Percentiles rank a stretch among this genome's conserved stretches.
Evolutionary conservation across 176 grass and related monocot genomes (phyloP).

Genomic region (Tillandsia leiboldiana): DNA sequence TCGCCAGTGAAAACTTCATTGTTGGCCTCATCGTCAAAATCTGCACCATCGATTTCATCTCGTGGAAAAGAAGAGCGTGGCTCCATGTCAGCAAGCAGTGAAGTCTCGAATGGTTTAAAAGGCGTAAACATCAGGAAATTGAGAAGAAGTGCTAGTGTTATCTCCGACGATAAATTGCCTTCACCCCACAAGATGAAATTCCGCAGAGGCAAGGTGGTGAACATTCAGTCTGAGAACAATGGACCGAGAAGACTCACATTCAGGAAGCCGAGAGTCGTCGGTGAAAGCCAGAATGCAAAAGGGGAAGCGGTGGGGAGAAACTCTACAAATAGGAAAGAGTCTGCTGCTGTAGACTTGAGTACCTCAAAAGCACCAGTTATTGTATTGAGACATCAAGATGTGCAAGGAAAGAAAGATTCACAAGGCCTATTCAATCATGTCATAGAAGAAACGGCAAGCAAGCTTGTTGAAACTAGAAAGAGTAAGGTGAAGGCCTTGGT

Average conservation of each 20-base stretch:
- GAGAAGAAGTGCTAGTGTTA: conserved; percentile 5
- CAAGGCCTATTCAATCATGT: conserved; percentile 48
- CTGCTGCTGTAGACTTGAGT: neutral
- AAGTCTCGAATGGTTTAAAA: conserved; percentile 24
- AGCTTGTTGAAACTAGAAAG: conserved; percentile 45
- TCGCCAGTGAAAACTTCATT: neutral
- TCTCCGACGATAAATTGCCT: neutral
- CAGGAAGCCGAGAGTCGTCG: conserved; percentile 16
- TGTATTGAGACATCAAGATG: conserved; percentile 40
- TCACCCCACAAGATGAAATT: conserved; percentile 37
- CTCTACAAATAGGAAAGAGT: neutral
- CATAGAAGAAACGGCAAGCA: conserved; percentile 56
- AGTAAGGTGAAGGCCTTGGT: conserved; percentile 83
- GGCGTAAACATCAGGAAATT: conserved; percentile 12
- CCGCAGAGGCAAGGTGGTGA: conserved; percentile 39
- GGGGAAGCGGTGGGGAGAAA: neutral
- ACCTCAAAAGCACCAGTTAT: conserved; percentile 20
- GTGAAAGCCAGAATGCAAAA: conserved; percentile 15
- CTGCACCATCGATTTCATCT: neutral
- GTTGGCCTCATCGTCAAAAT: neutral
- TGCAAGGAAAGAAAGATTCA: conserved; percentile 19
- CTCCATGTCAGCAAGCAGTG: neutral
- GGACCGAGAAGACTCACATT: conserved; percentile 30
- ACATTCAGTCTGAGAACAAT: conserved; percentile 14
- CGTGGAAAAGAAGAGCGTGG: neutral